Base-by-base conservation (phyloP, 139 green algal species). In the Tetradesmus obliquus region DNA sequence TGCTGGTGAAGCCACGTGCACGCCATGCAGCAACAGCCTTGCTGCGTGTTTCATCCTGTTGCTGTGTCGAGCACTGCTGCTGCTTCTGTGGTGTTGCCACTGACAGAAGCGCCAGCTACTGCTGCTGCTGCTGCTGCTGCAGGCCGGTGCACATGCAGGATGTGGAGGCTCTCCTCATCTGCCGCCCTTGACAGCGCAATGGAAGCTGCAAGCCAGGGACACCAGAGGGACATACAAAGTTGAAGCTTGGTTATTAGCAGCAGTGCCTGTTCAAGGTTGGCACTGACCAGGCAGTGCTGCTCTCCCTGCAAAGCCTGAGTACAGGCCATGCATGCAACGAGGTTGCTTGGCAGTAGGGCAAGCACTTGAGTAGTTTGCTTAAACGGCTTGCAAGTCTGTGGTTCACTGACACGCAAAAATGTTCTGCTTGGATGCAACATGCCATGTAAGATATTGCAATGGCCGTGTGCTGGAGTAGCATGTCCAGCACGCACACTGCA, bases 101-200 rank as follows among this genome's bases (percentile, higher is more conserved):
- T 3, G n/a, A 13, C 76, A 24, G 76, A 13, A 55, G 76, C 76
- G 12, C 12, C 32, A 69, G 85, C 32, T 24, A n/a, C 74, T 82
- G 74, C 74, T 54, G n/a, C n/a, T 82, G 80, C 24, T 62, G 80
- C 80, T 24, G 45, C 55, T 66, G 81, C 10, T 51, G 32, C 62
- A 45, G 76, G 84, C 22, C 88, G 45, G 1, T 86, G 7, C 7
- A 96, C 89, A 45, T 95, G 94, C 55, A 98, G 80, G 24, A 98
- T 95, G 19, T 86, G 88, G 2, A 98, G 79, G 19, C 90, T 71
- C 91, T 98, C 96, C 74, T 98, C 96, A 57, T 98, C 96, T 19
- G 96, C 96, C 20, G 88, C 83, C 2, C 94, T 92, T 15, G n/a
- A 90, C 57, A 94, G 88, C 1, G 91, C 90, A n/a, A 97, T 85